phyloP scores from a whole-genome alignment of 1,139 yeast species.

The Groenewaldozyma auringiensis region DNA sequence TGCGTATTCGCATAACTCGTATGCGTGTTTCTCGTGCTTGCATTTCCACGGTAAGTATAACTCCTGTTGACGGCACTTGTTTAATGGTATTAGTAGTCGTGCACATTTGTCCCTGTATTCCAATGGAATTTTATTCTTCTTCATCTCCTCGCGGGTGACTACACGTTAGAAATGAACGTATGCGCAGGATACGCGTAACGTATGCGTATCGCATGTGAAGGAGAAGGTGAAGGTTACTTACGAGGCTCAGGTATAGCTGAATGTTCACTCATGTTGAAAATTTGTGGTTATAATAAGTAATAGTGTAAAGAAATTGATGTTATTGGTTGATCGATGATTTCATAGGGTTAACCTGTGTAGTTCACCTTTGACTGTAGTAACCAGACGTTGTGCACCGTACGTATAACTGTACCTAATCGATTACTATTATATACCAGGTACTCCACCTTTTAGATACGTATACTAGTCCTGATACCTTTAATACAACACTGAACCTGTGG shows the following conservation, averaged over 20 bases:
- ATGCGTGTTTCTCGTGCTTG: slow-evolving; percentile 69
- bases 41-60: slow-evolving; percentile 62
- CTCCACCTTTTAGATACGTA: too few species aligned
- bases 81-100: slow-evolving; percentile 57
- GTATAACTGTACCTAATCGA: too few species aligned
- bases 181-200: too few species aligned
- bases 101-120: slow-evolving; percentile 87
- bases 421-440: too few species aligned
- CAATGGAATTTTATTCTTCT: slow-evolving; percentile 69
- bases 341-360: too few species aligned
- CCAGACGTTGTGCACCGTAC: too few species aligned
- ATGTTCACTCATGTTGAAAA: background rate
- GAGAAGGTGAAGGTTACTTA: slow-evolving; percentile 12
- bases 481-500: too few species aligned
- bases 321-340: too few species aligned
- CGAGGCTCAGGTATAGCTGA: slow-evolving; percentile 16
- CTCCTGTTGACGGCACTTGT: slow-evolving; percentile 50
- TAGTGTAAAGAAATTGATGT: too few species aligned
- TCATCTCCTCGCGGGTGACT: slow-evolving; percentile 83
- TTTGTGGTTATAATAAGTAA: too few species aligned
- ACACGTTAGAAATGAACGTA: slow-evolving; percentile 4
- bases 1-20: slow-evolving; percentile 80
- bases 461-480: too few species aligned
- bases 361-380: too few species aligned
- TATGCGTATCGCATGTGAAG: background rate